phyloP scores from a whole-genome alignment of 306 rosid species.

The Echinosophora koreensis region DNA sequence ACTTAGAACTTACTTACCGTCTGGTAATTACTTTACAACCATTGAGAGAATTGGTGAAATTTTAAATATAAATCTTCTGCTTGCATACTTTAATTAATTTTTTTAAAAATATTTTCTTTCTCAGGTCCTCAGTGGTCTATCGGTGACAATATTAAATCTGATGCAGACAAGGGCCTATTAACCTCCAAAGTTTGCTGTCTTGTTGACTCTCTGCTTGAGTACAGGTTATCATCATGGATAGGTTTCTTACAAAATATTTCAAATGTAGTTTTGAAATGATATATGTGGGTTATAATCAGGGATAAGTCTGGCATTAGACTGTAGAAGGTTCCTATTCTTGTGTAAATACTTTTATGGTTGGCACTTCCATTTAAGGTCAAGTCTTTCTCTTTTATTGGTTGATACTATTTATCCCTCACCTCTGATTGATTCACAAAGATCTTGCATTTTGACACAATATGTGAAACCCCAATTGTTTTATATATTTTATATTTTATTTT shows the following conservation, averaged over 20 bases:
- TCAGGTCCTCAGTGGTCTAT: no score
- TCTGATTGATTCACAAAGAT: not conserved
- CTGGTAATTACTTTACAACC: slow-evolving; percentile 55
- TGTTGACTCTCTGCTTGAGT: slow-evolving; percentile 69
- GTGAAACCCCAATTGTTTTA: not conserved
- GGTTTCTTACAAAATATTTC: slow-evolving; percentile 22
- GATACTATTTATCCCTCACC: not conserved
- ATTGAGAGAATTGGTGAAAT: slow-evolving; percentile 13
- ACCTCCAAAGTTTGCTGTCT: slow-evolving; percentile 78
- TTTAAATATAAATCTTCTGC: not conserved
- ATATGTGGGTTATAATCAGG: not conserved
- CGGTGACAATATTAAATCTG: no score
- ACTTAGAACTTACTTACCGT: slow-evolving; percentile 52
- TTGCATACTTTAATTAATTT: no score
- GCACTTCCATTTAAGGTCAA: not conserved
- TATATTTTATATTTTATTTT: not conserved
- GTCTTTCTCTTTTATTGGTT: not conserved
- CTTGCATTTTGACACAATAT: not conserved
- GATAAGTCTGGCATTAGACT: slow-evolving; percentile 17
- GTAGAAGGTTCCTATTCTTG: slow-evolving; percentile 14
- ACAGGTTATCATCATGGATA: slow-evolving; percentile 62
- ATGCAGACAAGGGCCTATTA: slow-evolving; percentile 17
- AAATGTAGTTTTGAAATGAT: slow-evolving; percentile 25
- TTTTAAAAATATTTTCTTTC: no score
- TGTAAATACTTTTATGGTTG: not conserved